Conservation (phyloP, 139 green algal species). For the Coccomyxa sp. region DNA sequence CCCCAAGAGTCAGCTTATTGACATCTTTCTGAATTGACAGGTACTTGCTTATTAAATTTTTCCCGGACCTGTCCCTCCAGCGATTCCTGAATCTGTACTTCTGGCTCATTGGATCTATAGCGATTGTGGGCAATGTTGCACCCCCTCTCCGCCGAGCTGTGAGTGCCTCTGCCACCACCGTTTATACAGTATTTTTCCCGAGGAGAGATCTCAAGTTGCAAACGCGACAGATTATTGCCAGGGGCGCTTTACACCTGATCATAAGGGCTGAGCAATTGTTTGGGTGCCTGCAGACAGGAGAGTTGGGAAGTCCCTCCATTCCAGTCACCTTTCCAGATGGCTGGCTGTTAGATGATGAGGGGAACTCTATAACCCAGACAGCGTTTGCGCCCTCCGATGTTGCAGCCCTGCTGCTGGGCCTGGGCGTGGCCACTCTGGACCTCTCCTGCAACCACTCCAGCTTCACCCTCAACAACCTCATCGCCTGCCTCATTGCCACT, state of each 20-base stretch:
- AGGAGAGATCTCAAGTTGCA: too few relatives aligned
- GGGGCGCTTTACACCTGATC: too few relatives aligned
- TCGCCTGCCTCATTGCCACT: constrained; percentile 48
- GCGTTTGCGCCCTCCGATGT: constrained; percentile 30
- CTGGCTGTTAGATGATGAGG: constrained; percentile 20
- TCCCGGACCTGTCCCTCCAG: constrained; percentile 64
- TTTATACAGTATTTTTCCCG: too few relatives aligned
- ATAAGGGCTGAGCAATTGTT: too few relatives aligned
- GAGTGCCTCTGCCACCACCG: not conserved
- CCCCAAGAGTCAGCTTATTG: too few relatives aligned
- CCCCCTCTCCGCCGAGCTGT: constrained; percentile 33
- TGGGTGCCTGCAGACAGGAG: constrained; percentile 10
- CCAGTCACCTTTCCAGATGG: constrained; percentile 31
- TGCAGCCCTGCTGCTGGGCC: constrained; percentile 15
- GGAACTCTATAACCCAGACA: constrained; percentile 22
- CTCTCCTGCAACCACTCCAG: constrained; percentile 51
- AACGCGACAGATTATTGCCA: too few relatives aligned
- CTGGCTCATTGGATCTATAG: constrained; percentile 69
- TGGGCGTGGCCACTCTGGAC: constrained; percentile 47
- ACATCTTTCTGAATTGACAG: not conserved
- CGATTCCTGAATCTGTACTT: constrained; percentile 76
- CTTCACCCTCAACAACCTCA: constrained; percentile 81
- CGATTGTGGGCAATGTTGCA: constrained; percentile 38
- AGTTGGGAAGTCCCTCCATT: constrained; percentile 14
- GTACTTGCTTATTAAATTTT: constrained; percentile 75